These are phyloP conservation scores for Ramalina intermedia DNA, from an alignment of 495 filamentous ascomycete species.

Conservation along the genomic window DNA sequence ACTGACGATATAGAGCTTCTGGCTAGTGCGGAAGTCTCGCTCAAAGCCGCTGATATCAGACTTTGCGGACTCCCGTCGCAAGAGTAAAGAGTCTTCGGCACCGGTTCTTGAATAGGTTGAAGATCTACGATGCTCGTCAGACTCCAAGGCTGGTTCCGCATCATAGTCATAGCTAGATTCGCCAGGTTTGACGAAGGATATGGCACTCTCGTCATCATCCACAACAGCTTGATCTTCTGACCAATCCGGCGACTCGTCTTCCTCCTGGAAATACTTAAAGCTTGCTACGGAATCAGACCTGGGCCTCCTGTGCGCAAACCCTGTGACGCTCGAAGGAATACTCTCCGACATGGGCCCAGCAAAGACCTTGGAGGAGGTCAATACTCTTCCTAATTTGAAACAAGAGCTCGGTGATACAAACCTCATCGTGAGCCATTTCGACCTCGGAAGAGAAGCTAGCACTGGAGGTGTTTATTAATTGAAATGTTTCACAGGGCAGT, in stretches of 20 bases:
- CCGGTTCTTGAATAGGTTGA: constrained; percentile 42
- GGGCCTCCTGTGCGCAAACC: constrained; percentile 64
- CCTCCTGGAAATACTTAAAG: constrained; percentile 72
- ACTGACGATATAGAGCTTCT: constrained; percentile 83
- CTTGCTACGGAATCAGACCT: constrained; percentile 74
- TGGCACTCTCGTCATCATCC: constrained; percentile 40
- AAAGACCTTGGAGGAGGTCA: constrained; percentile 48
- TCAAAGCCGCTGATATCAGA: constrained; percentile 44
- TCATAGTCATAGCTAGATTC: constrained; percentile 24
- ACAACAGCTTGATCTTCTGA: constrained; percentile 37
- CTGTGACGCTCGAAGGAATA: constrained; percentile 75
- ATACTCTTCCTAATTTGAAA: background rate
- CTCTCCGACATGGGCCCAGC: constrained; percentile 90
- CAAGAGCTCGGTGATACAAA: constrained; percentile 21
- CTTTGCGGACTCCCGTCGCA: constrained; percentile 41
- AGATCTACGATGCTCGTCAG: constrained; percentile 36
- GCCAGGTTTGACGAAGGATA: constrained; percentile 27
- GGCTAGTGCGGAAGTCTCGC: constrained; percentile 44
- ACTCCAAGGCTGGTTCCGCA: constrained; percentile 16
- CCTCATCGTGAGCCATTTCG: constrained; percentile 98
- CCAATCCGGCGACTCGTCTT: constrained; percentile 37
- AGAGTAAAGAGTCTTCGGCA: constrained; percentile 57
- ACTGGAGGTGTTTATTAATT: constrained; percentile 17
- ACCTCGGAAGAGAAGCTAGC: constrained; percentile 82
- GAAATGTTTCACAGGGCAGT: background rate